Percentiles rank a stretch among this genome's conserved stretches.
Evolutionary conservation across 164 flowering plant genomes (phyloP).

Genomic region (Chloranthus sessilifolius): DNA sequence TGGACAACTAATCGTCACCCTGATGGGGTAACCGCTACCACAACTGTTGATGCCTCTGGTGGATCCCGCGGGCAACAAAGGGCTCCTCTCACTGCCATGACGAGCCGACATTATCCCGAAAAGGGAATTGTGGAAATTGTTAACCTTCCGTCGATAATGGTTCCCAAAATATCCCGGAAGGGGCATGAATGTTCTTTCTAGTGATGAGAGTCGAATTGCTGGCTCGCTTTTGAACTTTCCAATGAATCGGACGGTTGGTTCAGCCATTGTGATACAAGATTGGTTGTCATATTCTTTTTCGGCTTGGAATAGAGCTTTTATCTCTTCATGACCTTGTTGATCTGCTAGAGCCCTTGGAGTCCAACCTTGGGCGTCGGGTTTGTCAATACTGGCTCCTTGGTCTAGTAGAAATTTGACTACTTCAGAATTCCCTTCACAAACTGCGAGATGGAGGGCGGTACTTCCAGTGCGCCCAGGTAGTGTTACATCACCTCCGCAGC

Average conservation of each 20-base stretch:
- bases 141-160: conserved; percentile 31
- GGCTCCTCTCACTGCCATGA: conserved; percentile 21
- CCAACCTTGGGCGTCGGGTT: conserved; percentile 54
- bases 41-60: neutral
- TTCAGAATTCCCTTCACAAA: conserved; percentile 55
- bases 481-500: conserved; percentile 50
- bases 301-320: conserved; percentile 41
- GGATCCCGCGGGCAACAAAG: conserved; percentile 8
- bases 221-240: neutral
- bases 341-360: conserved; percentile 69
- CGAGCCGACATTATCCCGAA: conserved; percentile 69
- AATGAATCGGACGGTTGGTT: neutral
- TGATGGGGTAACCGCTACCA: conserved; percentile 14
- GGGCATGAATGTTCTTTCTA: neutral
- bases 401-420: conserved; percentile 48
- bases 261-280: neutral
- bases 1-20: conserved; percentile 57
- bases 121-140: conserved; percentile 57
- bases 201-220: neutral
- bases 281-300: conserved; percentile 44
- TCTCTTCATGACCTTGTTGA: conserved; percentile 70
- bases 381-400: conserved; percentile 54
- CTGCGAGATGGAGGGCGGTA: conserved; percentile 81
- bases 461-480: too few relatives aligned
- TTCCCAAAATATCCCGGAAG: too few relatives aligned